Evolutionary conservation across 345 rosid species (phyloP).

Genomic region (Conringia planisiliqua): DNA sequence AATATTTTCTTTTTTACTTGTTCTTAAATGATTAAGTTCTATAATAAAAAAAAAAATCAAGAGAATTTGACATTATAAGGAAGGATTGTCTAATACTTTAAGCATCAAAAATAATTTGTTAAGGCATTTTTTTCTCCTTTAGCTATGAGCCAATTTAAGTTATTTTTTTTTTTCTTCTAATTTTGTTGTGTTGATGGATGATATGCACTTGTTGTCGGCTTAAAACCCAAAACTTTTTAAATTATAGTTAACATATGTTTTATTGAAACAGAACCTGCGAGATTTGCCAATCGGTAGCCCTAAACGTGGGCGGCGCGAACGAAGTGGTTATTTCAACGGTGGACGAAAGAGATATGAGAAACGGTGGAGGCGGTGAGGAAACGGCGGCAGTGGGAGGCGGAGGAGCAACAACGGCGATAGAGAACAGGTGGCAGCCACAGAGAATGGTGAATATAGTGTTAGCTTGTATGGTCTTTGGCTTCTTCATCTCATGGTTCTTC

Average conservation of each 20-base stretch:
- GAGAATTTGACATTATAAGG: no score
- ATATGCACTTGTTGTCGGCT: not conserved
- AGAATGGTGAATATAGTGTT: slow-evolving; percentile 36
- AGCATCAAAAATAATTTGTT: no score
- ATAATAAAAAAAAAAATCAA: no score
- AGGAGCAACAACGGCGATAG: not conserved
- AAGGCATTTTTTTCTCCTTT: no score
- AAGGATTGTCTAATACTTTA: no score
- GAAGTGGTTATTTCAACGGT: slow-evolving; percentile 39
- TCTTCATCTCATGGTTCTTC: slow-evolving; percentile 34
- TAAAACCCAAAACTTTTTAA: not conserved
- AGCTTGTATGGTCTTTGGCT: slow-evolving; percentile 38
- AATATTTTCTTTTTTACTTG: no score
- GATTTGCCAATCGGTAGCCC: slow-evolving; percentile 76
- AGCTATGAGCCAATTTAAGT: not conserved
- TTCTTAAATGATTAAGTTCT: not conserved
- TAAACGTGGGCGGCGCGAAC: slow-evolving; percentile 53
- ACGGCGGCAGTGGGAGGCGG: not conserved
- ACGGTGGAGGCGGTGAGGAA: slow-evolving; percentile 20
- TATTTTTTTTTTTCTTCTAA: not conserved
- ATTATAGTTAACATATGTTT: not conserved
- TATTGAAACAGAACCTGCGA: slow-evolving; percentile 65
- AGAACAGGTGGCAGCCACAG: slow-evolving; percentile 65
- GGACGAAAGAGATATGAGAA: slow-evolving; percentile 30
- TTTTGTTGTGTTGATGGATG: not conserved